Evolutionary conservation across 306 rosid species (phyloP).

Genomic region (Vigna angularis): DNA sequence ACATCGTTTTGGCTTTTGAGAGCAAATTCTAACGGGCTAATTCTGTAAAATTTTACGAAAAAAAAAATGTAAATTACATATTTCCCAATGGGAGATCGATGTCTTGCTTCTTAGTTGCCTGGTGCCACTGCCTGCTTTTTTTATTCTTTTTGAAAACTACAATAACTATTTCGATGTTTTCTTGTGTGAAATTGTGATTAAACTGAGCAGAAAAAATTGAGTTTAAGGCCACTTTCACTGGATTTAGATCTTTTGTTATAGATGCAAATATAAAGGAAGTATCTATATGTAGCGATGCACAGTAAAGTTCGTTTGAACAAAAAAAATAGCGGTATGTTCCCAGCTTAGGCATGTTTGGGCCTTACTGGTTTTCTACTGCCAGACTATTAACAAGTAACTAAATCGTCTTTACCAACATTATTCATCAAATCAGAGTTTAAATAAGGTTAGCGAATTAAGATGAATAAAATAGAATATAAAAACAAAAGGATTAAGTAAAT

Average conservation of each 20-base stretch:
- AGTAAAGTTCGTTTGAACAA: too few relatives aligned
- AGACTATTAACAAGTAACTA: neutral
- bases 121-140: neutral
- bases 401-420: too few relatives aligned
- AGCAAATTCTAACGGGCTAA: slow-evolving; percentile 36
- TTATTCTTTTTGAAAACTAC: neutral
- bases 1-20: slow-evolving; percentile 29
- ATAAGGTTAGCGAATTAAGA: too few relatives aligned
- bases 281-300: neutral
- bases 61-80: slow-evolving; percentile 23
- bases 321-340: neutral
- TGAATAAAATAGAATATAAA: too few relatives aligned
- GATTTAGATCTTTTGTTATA: slow-evolving; percentile 10
- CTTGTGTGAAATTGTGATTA: slow-evolving; percentile 9
- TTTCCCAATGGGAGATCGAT: slow-evolving; percentile 17
- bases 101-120: slow-evolving; percentile 32
- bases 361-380: neutral
- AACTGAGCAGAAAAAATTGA: slow-evolving; percentile 16
- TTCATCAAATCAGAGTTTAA: too few relatives aligned
- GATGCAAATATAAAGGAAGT: neutral
- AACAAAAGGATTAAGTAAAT: too few relatives aligned
- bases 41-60: slow-evolving; percentile 39
- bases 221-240: neutral
- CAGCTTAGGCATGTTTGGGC: neutral
- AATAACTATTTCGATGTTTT: neutral